phyloP scores from a whole-genome alignment of 768 basidiomycete genomes.

The Floccularia luteovirens region DNA sequence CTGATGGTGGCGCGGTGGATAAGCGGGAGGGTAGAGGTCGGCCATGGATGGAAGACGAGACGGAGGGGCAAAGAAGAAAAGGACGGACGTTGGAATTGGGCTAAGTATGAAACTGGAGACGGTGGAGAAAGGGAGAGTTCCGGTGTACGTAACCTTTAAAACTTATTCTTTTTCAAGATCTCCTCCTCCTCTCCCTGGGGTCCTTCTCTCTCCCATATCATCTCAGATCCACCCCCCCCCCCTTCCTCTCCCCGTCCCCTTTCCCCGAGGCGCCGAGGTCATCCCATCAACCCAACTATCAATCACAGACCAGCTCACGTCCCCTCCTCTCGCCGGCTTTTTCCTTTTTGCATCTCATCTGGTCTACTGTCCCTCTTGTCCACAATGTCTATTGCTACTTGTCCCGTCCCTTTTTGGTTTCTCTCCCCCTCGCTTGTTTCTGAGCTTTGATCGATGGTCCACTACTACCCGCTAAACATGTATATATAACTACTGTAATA shows the following conservation, averaged over 20 bases:
- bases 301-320: not conserved
- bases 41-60: constrained; percentile 34
- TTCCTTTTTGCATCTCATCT: not conserved
- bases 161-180: constrained; percentile 17
- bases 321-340: not conserved
- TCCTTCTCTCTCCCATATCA: no score
- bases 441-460: no score
- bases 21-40: constrained; percentile 47
- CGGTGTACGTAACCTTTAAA: constrained; percentile 32
- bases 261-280: constrained; percentile 1
- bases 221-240: constrained; percentile 8
- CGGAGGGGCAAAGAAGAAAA: constrained; percentile 2
- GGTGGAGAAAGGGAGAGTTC: constrained; percentile 39
- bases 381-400: no score
- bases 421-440: no score
- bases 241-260: not conserved
- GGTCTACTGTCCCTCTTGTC: not conserved
- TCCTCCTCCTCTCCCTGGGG: no score
- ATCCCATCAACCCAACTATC: not conserved
- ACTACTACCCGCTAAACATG: no score
- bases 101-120: constrained; percentile 22
- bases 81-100: constrained; percentile 10
- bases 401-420: no score
- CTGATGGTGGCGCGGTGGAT: constrained; percentile 15
- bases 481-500: no score